These are phyloP conservation scores for Capsicum baccatum DNA, from an alignment of 257 asterid genomes.

Conservation along the genomic window DNA sequence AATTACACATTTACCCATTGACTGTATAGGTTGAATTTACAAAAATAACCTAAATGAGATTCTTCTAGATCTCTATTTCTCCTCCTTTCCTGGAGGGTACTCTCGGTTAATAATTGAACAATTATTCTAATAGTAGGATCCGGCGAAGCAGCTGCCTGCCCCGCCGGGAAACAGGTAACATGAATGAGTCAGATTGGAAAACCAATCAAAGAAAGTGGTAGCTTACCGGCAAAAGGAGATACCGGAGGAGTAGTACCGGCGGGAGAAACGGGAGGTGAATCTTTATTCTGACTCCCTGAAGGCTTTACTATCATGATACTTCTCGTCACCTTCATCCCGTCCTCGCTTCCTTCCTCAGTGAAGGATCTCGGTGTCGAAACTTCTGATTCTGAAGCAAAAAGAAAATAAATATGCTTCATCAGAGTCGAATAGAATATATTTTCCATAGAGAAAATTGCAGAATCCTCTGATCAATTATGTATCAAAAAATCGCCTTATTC, in stretches of 20 bases:
- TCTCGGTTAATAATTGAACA: background rate
- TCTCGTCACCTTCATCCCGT: constrained; percentile 73
- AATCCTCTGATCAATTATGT: background rate
- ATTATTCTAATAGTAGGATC: background rate
- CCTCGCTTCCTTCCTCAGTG: constrained; percentile 55
- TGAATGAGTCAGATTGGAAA: background rate
- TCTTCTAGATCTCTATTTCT: constrained; percentile 28
- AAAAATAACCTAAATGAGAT: constrained; percentile 17
- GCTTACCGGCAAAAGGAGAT: constrained; percentile 91
- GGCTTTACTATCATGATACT: constrained; percentile 92
- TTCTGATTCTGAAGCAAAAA: constrained; percentile 51
- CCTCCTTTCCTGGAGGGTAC: constrained; percentile 20
- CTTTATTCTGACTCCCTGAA: constrained; percentile 52
- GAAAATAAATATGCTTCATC: background rate
- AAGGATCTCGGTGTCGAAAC: constrained; percentile 44
- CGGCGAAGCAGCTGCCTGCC: background rate
- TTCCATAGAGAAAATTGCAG: background rate
- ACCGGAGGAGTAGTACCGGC: constrained; percentile 85
- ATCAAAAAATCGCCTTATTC: background rate
- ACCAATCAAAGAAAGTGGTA: background rate
- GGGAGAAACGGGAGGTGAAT: constrained; percentile 88
- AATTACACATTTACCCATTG: constrained; percentile 35
- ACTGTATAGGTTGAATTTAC: background rate
- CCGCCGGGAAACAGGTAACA: background rate
- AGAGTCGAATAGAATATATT: background rate